phyloP scores from a whole-genome alignment of 2,329 filamentous ascomycete genomes.

The Immersiporthe knoxdaviesiana region DNA sequence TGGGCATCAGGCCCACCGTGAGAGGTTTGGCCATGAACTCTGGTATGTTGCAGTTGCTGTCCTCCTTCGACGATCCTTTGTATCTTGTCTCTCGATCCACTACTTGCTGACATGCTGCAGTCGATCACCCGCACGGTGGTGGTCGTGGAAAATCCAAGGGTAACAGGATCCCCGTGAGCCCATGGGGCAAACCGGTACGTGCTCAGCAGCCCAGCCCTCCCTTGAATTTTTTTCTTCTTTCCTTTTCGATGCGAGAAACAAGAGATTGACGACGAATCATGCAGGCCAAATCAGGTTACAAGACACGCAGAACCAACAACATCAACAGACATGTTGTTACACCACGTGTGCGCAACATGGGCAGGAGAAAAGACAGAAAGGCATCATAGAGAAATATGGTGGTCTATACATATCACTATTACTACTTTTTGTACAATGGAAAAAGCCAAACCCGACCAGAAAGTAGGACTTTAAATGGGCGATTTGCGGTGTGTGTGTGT shows the following conservation, averaged over 20 bases:
- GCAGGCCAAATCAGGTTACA: constrained; percentile 82
- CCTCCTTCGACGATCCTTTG: not conserved
- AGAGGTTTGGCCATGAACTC: constrained; percentile 99
- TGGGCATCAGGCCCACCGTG: constrained; percentile 93
- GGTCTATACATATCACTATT: constrained; percentile 35
- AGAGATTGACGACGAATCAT: constrained; percentile 36
- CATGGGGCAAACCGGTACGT: constrained; percentile 93
- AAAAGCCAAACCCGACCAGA: not conserved
- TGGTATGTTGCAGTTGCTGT: constrained; percentile 53
- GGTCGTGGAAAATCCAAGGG: constrained; percentile 99
- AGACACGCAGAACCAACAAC: constrained; percentile 87
- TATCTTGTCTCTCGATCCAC: not conserved
- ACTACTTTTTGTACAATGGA: constrained; percentile 17
- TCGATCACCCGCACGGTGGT: constrained; percentile 97
- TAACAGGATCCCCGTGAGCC: constrained; percentile 91
- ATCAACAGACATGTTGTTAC: constrained; percentile 90
- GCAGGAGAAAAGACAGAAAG: constrained; percentile 71
- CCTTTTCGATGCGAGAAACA: not conserved
- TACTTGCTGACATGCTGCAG: constrained; percentile 43
- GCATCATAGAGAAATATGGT: constrained; percentile 19
- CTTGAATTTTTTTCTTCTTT: too few relatives aligned
- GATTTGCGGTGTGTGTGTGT: not conserved
- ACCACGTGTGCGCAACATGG: constrained; percentile 83
- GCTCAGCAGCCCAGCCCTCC: constrained; percentile 16
- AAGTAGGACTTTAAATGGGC: not conserved